A percentile compares a stretch with the other conserved stretches of the same genome.
Conservation (phyloP, 129 eudicot species). For the Kitagawia praeruptora region DNA sequence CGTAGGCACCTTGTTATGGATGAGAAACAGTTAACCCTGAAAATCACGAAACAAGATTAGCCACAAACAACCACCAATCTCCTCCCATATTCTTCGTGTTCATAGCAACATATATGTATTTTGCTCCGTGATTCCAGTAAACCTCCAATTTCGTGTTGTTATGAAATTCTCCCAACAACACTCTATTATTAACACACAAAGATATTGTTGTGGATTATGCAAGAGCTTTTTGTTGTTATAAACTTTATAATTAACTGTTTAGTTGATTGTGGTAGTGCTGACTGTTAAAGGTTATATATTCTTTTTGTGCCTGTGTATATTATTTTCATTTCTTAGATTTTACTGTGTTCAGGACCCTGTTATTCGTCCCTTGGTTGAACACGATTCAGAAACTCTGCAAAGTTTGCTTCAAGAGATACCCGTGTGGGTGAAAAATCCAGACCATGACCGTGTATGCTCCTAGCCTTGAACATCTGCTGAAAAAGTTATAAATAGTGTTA, state of each 20-base stretch:
- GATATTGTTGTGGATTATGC: not conserved
- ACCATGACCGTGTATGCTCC: slow-evolving; percentile 74
- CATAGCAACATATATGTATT: too few species aligned
- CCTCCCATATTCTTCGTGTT: too few species aligned
- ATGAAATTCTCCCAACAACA: too few species aligned
- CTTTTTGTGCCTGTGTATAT: not conserved
- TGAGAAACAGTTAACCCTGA: too few species aligned
- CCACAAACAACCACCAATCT: too few species aligned
- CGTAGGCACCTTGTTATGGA: too few species aligned
- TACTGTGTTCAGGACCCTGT: slow-evolving; percentile 51
- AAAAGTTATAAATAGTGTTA: not conserved
- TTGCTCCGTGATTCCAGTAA: too few species aligned
- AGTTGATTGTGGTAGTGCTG: not conserved
- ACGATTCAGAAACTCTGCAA: slow-evolving; percentile 44
- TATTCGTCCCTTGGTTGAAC: slow-evolving; percentile 72
- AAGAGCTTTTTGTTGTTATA: not conserved
- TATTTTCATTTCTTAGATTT: not conserved
- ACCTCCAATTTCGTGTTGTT: too few species aligned
- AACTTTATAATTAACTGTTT: not conserved
- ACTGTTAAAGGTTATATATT: not conserved
- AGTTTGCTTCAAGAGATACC: slow-evolving; percentile 84
- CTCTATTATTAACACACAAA: not conserved
- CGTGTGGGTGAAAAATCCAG: slow-evolving; percentile 92
- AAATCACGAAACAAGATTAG: too few species aligned
- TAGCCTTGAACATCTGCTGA: not conserved